phyloP scores from a whole-genome alignment of 345 rosid genomes.

The Pugionium dolabratum region DNA sequence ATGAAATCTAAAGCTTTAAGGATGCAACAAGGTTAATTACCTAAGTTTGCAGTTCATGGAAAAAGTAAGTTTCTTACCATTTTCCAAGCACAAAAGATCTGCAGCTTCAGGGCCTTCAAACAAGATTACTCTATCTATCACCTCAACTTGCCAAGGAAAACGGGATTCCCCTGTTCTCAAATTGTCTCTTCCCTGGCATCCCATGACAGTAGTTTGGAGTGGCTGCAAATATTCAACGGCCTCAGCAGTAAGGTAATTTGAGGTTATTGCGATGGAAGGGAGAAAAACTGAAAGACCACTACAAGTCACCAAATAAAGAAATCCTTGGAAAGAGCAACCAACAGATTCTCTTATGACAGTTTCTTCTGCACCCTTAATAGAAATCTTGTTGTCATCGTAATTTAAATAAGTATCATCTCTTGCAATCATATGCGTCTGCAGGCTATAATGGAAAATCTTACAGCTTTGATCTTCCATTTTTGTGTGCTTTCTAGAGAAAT shows the following conservation, averaged over 20 bases:
- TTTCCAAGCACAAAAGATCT: conserved; percentile 71
- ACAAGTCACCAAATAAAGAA: conserved; percentile 77
- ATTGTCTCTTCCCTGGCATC: conserved; percentile 32
- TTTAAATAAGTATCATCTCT: conserved; percentile 62
- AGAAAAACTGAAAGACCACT: conserved; percentile 86
- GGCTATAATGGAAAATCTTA: conserved; percentile 57
- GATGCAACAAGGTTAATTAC: conserved; percentile 22
- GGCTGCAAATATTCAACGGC: conserved; percentile 58
- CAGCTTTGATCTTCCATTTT: conserved; percentile 37
- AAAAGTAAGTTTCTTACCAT: conserved; percentile 60
- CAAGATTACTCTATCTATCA: conserved; percentile 83
- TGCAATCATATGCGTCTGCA: conserved; percentile 48
- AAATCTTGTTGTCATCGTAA: conserved; percentile 35
- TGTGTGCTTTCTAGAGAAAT: conserved; percentile 58
- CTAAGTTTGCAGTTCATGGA: conserved; percentile 18
- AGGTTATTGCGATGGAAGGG: conserved; percentile 67
- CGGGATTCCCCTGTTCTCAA: conserved; percentile 43
- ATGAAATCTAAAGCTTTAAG: conserved; percentile 8
- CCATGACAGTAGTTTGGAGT: conserved; percentile 34
- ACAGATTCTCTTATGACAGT: conserved; percentile 61
- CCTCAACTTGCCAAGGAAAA: conserved; percentile 76
- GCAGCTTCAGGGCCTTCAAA: conserved; percentile 89
- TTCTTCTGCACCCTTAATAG: conserved; percentile 48
- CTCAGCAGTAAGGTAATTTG: conserved; percentile 55
- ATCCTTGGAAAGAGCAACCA: conserved; percentile 87